Evolutionary conservation across 2,329 filamentous ascomycete species (phyloP).

Genomic region (Fusarium torreyae): DNA sequence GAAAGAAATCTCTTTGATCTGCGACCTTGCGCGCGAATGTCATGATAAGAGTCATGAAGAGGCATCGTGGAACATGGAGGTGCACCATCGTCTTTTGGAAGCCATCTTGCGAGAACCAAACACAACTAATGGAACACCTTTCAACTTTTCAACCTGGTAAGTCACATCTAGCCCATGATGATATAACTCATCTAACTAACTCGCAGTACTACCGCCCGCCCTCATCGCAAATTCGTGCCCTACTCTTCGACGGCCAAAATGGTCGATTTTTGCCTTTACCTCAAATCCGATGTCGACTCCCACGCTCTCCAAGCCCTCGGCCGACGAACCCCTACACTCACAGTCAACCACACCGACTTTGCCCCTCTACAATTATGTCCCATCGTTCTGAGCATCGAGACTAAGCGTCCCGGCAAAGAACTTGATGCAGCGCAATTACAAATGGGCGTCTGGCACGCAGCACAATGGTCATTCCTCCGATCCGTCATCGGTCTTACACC

Average conservation of each 20-base stretch:
- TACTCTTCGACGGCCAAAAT: constrained; percentile 30
- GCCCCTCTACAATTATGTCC: constrained; percentile 20
- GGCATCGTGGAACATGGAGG: constrained; percentile 36
- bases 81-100: constrained; percentile 34
- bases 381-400: constrained; percentile 36
- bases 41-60: constrained; percentile 34
- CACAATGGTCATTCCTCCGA: constrained; percentile 33
- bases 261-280: constrained; percentile 34
- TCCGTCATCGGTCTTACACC: background rate
- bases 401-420: constrained; percentile 29
- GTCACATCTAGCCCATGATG: fast-evolving
- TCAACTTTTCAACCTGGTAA: constrained; percentile 34
- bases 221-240: constrained; percentile 9
- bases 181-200: fast-evolving
- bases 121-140: fast-evolving
- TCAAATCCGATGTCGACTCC: background rate
- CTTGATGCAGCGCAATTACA: constrained; percentile 29
- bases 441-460: constrained; percentile 37
- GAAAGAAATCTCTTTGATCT: constrained; percentile 18
- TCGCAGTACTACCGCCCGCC: constrained; percentile 11
- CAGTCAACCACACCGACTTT: constrained; percentile 38
- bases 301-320: constrained; percentile 23
- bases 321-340: constrained; percentile 18
- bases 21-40: constrained; percentile 19
- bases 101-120: constrained; percentile 15